phyloP scores from a whole-genome alignment of 2,329 filamentous ascomycete species.

The Akanthomyces muscarius region DNA sequence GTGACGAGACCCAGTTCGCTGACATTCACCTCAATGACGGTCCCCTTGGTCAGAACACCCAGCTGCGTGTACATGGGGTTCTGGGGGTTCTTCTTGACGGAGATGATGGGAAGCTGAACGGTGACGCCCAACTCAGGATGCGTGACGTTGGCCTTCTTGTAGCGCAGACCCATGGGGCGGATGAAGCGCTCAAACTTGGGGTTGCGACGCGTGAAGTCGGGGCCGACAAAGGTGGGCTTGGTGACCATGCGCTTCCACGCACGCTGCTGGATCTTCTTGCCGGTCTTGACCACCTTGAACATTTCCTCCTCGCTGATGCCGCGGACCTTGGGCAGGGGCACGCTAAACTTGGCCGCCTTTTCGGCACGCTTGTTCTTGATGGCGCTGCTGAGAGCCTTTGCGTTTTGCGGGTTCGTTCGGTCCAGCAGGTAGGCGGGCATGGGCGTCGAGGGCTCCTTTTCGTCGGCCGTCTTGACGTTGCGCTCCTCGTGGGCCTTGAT shows the following conservation, averaged over 20 bases:
- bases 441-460: slow-evolving; percentile 75
- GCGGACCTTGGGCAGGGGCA: slow-evolving; percentile 89
- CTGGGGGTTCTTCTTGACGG: slow-evolving; percentile 66
- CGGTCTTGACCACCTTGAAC: slow-evolving; percentile 95
- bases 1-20: slow-evolving; percentile 88
- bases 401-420: slow-evolving; percentile 56
- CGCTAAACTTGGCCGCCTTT: slow-evolving; percentile 89
- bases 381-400: slow-evolving; percentile 71
- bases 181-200: slow-evolving; percentile 68
- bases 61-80: slow-evolving; percentile 90
- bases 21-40: slow-evolving; percentile 82
- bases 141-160: slow-evolving; percentile 53
- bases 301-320: slow-evolving; percentile 93
- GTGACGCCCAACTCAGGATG: slow-evolving; percentile 82
- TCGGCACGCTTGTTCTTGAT: slow-evolving; percentile 96
- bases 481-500: slow-evolving; percentile 95
- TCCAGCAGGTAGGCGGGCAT: slow-evolving; percentile 93
- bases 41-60: slow-evolving; percentile 83
- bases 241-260: slow-evolving; percentile 67
- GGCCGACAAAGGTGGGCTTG: slow-evolving; percentile 70
- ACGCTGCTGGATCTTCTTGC: slow-evolving; percentile 91
- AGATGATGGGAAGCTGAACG: slow-evolving; percentile 77
- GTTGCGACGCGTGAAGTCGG: slow-evolving; percentile 82
- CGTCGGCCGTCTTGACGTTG: slow-evolving; percentile 84
- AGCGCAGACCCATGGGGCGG: slow-evolving; percentile 46